Evolutionary conservation across 768 basidiomycete species (phyloP), one percentile per base, ranked within the genome.

Genomic region (Psilocybe subaeruginosa): DNA sequence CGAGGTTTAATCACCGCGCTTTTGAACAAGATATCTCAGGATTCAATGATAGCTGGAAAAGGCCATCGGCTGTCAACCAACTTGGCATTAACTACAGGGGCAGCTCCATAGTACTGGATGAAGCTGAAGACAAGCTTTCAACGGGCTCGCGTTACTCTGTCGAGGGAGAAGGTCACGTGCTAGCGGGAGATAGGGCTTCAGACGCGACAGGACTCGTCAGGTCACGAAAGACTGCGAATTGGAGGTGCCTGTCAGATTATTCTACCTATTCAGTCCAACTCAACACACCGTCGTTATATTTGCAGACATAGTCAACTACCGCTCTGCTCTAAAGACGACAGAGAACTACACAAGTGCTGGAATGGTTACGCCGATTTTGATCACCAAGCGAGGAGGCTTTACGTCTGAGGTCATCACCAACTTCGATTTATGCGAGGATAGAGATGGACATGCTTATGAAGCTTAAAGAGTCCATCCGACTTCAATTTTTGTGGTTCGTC

Each of bases 51-150:
- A 56, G 59, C 3, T 73, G 68, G 70, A 60, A 70, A 14, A 66
- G 69, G 19, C 59, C 55, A 2, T 64, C 67, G 2, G 66, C 69
- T 4, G 61, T 82, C 4, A 65, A 70, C 17, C 80, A 82, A 67
- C 78, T 85, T 41, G 83, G 82, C 4, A 73, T 85, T 45, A 85
- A 86, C 69, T 86, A 81, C 65, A 76, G 85, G 9, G 78, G 78
- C 70, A 85, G 84, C 63, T 64, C 78, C 0, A 74, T 84, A 23
- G 74, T 85, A 1, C n/a, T 81, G 12, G 84, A 85, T 54, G 77
- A 78, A 30, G 19, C 9, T 11, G 35, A 39, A 19, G 27, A 23
- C 8, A 31, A 8, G 54, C n/a, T 8, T 39, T 54, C 4, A 31
- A 47, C 12, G 8, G 54, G 17, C 12, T 7, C 9, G 37, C 54